Evolutionary conservation across 768 basidiomycete genomes (phyloP).

Genomic region (Termitomyces sp.): DNA sequence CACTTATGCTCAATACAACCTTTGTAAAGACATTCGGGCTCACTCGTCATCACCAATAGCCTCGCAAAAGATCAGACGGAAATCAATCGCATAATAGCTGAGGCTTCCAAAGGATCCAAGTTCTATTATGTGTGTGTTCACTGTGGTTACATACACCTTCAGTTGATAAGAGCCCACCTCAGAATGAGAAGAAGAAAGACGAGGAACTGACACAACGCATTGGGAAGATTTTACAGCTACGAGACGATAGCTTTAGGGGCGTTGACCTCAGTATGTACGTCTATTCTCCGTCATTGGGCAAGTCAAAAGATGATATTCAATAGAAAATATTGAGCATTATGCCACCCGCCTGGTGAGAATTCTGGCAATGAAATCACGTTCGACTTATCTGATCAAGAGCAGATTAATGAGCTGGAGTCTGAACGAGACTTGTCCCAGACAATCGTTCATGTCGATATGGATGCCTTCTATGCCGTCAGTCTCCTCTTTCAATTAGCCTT

Average conservation of each 20-base stretch:
- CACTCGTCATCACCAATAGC: conserved; percentile 28
- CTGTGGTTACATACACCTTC: background rate
- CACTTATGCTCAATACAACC: background rate
- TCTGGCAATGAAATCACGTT: background rate
- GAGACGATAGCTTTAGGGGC: conserved; percentile 53
- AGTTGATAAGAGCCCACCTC: background rate
- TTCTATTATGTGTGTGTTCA: conserved; percentile 70
- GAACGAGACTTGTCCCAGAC: conserved; percentile 75
- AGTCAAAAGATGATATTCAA: background rate
- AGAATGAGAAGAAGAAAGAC: conserved; percentile 92
- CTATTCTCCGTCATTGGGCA: conserved; percentile 8
- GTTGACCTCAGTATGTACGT: conserved; percentile 53
- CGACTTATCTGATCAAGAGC: background rate
- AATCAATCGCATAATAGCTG: conserved; percentile 85
- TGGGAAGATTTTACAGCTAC: conserved; percentile 57
- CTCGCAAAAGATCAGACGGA: conserved; percentile 77
- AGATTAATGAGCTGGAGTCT: conserved; percentile 72
- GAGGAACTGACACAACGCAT: conserved; percentile 80
- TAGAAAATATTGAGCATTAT: conserved; percentile 57
- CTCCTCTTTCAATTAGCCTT: background rate
- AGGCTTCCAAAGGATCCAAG: conserved; percentile 90
- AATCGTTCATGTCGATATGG: conserved; percentile 96
- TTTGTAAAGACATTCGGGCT: background rate
- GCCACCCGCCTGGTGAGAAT: conserved; percentile 73
- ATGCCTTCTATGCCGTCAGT: conserved; percentile 78